Base-by-base conservation (phyloP, 495 filamentous ascomycete genomes). In the Chaetomium tenue region DNA sequence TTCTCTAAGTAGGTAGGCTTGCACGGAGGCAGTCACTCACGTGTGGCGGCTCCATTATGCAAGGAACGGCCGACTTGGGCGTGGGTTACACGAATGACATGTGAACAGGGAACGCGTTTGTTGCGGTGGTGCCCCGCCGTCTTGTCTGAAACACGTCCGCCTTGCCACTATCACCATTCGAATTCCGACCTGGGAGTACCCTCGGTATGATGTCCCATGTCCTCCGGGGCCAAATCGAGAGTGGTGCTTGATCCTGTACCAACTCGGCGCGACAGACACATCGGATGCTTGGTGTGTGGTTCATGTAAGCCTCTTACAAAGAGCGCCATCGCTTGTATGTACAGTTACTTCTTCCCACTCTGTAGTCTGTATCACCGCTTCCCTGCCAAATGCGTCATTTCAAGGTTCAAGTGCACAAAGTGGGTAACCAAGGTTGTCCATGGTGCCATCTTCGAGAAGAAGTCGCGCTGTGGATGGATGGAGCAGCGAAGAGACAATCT, bases 121-220 rank as follows among this genome's bases (percentile, higher is more conserved):
- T 33, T 28, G 55, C 39, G 55, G 39, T 25, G 25, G 12, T 26
- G 11, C 22, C 25, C 40, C 18, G 44, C 37, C 25, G 44, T 59
- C 57, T 28, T 23, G 39, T 37, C 57, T 59, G 57, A 59, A 59
- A 59, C 40, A 59, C 15, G 44, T 5, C 40, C 25, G 16, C 25
- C 3, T 18, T 48, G 25, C 42, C 57, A 48, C 40, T 25, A 47
- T 30, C 6, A 6, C 18, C 33, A 20, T 42, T 33, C 39, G 5
- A 20, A 48, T 58, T 0, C 28, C 42, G 15, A 26, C 57, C 5
- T 23, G 5, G 40, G 57, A 37, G 22, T 4, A 40, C 18, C 28
- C 53, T 46, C 20, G 40, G 40, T 11, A 44, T 2, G 1, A 44
- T 11, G 40, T 4, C 6, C 1, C 13, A 18, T 9, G 40, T 18